Base-by-base conservation (phyloP, 306 rosid genomes). In the Canavalia gladiata region DNA sequence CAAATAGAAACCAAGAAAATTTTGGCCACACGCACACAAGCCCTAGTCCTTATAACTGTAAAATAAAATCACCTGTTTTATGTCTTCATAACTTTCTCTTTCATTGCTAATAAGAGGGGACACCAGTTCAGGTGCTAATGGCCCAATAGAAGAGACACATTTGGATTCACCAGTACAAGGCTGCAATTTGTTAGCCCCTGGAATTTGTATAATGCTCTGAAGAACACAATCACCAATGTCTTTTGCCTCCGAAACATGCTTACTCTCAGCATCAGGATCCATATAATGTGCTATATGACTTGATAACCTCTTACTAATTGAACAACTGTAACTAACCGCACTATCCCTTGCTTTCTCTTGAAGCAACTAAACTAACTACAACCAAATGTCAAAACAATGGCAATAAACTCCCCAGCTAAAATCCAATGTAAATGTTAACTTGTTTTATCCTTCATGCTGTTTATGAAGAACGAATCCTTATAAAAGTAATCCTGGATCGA, bases 221-320 rank as follows among this genome's bases (percentile, higher is more conserved):
- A 89, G 89, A 56, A 89, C 89, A 50, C 91, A 85, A 74, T 91
- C 95, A 52, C 95, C 90, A 11, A 89, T 86, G 63, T 89, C 95
- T 45, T 91, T 92, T 29, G 88, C 91, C 81, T 91, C 87, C 4
- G 91, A 89, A 43, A 83, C 89, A 58, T 35, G 31, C 69, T 84
- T 91, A 4, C 81, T 83, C 68, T 84, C 90, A 76, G 43, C 59
- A 35, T 81, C 86, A 45, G 78, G 73, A 75, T 78, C 88, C 28
- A 68, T 50, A 65, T 64, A 84, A 50, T 51, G 43, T n/a, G 80
- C 76, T 6, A 41, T 65, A 75, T 35, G 46, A 57, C 69, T 60
- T 43, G 83, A 54, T 13, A 80, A 51, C 49, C 78, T 72, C 11
- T 80, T 45, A 13, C 82, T 87, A 42, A 86, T 56, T 5, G 88